Conservation (phyloP, 306 rosid genomes). For the Lupinus albus region DNA sequence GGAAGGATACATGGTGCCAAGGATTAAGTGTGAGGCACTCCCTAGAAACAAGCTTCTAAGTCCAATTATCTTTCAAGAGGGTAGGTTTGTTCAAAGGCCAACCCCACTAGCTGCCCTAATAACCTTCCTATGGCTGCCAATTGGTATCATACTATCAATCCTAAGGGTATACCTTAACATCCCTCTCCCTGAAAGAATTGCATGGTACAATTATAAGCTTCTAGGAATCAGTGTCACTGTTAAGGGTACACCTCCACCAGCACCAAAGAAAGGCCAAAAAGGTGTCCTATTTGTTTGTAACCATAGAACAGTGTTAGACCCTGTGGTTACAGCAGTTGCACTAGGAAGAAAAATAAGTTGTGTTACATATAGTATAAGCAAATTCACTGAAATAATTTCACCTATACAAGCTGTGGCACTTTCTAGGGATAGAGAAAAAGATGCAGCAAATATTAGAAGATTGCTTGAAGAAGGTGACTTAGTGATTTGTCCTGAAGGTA, state of each 20-base stretch:
- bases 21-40: slow-evolving; percentile 59
- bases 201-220: slow-evolving; percentile 72
- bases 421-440: slow-evolving; percentile 83
- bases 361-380: slow-evolving; percentile 90
- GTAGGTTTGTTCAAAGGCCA: slow-evolving; percentile 83
- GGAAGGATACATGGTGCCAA: slow-evolving; percentile 86
- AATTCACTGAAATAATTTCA: slow-evolving; percentile 76
- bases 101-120: slow-evolving; percentile 71
- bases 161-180: slow-evolving; percentile 77
- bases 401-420: slow-evolving; percentile 85
- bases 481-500: slow-evolving; percentile 92
- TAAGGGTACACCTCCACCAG: slow-evolving; percentile 86
- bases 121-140: slow-evolving; percentile 87
- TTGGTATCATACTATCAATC: slow-evolving; percentile 71
- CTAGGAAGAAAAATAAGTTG: slow-evolving; percentile 85
- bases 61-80: slow-evolving; percentile 86
- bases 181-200: slow-evolving; percentile 71
- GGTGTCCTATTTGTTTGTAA: slow-evolving; percentile 87
- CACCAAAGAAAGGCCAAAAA: slow-evolving; percentile 71
- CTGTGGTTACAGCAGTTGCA: slow-evolving; percentile 75
- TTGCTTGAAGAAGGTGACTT: slow-evolving; percentile 87
- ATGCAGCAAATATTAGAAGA: slow-evolving; percentile 69
- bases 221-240: slow-evolving; percentile 69
- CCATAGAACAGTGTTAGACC: slow-evolving; percentile 88
- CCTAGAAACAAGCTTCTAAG: slow-evolving; percentile 80